Evolutionary conservation across 208 protist species (phyloP), one percentile per base, ranked within the genome.

Genomic region (Acanthamoeba lenticulata): DNA sequence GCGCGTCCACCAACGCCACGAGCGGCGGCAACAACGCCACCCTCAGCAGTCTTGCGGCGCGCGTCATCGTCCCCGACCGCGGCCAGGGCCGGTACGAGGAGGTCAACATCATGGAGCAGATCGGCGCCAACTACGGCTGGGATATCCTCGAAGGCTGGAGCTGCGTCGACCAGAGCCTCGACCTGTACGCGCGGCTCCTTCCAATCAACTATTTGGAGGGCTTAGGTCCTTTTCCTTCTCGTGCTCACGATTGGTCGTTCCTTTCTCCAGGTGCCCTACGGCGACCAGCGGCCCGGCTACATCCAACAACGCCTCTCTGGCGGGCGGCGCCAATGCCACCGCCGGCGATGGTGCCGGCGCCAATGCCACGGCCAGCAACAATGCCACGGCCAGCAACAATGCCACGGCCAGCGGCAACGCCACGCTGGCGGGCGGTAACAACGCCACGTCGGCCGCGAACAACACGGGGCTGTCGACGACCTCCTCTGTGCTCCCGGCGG

Each of bases 101-200:
- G 72, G 29, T 83, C 72, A 83, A 83, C 72, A 52, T 83, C 72
- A 83, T 83, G 72, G 27, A 83, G 40, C 19, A 44, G 40, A 83
- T 83, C 72, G 72, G 72, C 0, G 72, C 72, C 72, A 83, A 83
- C 42, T 83, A 83, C 72, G 72, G 72, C 15, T 83, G 72, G 72
- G 42, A 83, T n/a, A 49, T 83, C 72, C 21, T 83, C 21, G 40
- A 83, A 34, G 72, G 72, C 1, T 83, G 72, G 72, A 32, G 38
- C 24, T 83, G 72, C 72, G 34, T 83, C 7, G 38, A 83, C 72
- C 72, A 44, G 40, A 49, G 72, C 40, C 72, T 83, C 42, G 40
- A 52, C 21, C 72, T 83, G 72, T 83, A 83, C 72, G 72, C 17
- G 17, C 21, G n/a, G 11, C 21, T 42, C 40, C 72, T 3, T 79